phyloP scores from a whole-genome alignment of 805 yeast species.

The Wickerhamiella domercqiae region DNA sequence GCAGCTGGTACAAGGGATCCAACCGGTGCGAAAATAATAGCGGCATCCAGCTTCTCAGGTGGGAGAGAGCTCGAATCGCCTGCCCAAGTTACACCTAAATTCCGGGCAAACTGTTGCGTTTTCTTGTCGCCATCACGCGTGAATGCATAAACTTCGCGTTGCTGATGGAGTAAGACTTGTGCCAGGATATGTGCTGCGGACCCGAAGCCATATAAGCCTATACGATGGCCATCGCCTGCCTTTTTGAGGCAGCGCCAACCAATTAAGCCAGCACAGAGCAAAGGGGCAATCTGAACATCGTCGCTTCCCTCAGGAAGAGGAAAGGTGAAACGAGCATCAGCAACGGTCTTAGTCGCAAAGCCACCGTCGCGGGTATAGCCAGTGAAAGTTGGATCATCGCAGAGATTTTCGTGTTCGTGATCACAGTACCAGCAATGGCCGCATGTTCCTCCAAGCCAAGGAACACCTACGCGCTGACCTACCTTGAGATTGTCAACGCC shows the following conservation, averaged over 20 bases:
- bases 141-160: conserved; percentile 1
- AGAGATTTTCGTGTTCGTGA: conserved; percentile 1
- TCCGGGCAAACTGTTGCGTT: conserved; percentile 1
- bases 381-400: conserved; percentile 1
- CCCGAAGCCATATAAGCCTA: conserved; percentile 2
- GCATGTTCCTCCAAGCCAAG: conserved; percentile 2
- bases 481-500: not conserved
- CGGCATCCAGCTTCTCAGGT: conserved; percentile 1
- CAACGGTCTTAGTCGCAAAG: conserved; percentile 1
- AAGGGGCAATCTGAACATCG: conserved; percentile 1
- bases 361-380: conserved; percentile 1
- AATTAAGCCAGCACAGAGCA: conserved; percentile 2
- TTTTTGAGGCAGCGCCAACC: conserved; percentile 1
- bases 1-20: not conserved
- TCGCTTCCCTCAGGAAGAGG: not conserved
- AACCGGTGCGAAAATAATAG: not conserved
- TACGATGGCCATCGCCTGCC: not conserved
- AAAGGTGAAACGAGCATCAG: conserved; percentile 1
- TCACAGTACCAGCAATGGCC: conserved; percentile 1
- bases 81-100: conserved; percentile 1
- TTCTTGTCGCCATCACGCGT: conserved; percentile 1
- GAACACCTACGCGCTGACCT: conserved; percentile 1
- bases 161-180: not conserved
- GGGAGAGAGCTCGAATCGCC: not conserved
- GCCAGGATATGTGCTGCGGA: conserved; percentile 2